Base-by-base conservation (phyloP, 768 basidiomycete genomes). In the Suillus fuscotomentosus region DNA sequence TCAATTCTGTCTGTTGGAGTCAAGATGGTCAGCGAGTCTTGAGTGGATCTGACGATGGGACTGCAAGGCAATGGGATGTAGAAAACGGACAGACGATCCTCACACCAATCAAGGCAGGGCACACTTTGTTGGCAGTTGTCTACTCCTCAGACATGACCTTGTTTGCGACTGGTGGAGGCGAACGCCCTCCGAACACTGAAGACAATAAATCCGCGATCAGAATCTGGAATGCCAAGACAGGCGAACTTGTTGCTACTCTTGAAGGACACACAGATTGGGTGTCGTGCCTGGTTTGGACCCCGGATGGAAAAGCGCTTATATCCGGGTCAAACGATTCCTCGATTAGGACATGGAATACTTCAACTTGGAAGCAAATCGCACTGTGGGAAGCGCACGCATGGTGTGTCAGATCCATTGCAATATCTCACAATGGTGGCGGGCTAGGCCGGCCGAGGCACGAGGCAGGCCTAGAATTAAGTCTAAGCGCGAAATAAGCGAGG, bases 311-410 rank as follows among this genome's bases (percentile, higher is more conserved):
- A 45, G 11, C 8, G 0, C 20, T 47, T 47, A n/a, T 11, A 3
- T 47, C 45, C n/a, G 45, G 45, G n/a, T 47, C 45, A n/a, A 0
- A 0, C 0, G 45, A 45, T 10, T 0, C 0, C 20, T 45, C 10
- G 20, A 45, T 45, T 2, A 45, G 20, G 9, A n/a, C 10, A 47
- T 47, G 45, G n/a, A n/a, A 8, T n/a, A 47, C 39, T 14, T 3
- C 43, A n/a, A 45, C 20, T 10, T 20, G 43, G 43, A n/a, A 45
- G 3, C 43, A 45, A 1, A 3, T n/a, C 9, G 9, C 43, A 45
- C 7, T 45, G 43, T 3, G n/a, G 9, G 9, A 45, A 3, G 20
- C 0, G 43, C 20, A 45, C 43, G 10, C 20, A 1, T 2, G 0
- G 1, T 4, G 0, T n/a, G 20, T 45, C 43, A 1, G 0, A n/a